Evolutionary conservation across 2,329 filamentous ascomycete species (phyloP).

Genomic region (Aspergillus carbonarius): DNA sequence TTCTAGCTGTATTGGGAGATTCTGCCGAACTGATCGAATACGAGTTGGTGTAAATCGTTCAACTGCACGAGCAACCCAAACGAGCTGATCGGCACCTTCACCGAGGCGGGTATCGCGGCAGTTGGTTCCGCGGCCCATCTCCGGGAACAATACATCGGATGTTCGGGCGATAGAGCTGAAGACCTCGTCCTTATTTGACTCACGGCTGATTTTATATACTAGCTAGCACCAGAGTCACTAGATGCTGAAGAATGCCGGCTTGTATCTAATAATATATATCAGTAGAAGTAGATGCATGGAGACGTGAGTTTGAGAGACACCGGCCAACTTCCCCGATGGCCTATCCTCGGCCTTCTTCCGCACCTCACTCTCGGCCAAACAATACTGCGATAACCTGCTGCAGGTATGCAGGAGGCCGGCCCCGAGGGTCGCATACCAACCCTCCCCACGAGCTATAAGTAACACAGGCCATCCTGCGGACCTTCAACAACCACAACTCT

Average conservation of each 20-base stretch:
- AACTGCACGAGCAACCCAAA: not conserved
- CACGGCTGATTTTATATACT: too few species aligned
- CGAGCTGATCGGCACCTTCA: not conserved
- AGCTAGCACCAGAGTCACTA: too few species aligned
- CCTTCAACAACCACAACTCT: not conserved
- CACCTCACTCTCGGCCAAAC: not conserved
- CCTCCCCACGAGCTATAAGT: conserved; percentile 2
- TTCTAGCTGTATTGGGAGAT: too few species aligned
- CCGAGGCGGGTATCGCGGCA: not conserved
- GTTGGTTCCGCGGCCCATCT: too few species aligned
- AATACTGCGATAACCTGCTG: not conserved
- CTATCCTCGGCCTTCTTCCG: not conserved
- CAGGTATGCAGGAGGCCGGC: not conserved
- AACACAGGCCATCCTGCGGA: not conserved
- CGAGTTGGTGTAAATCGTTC: not conserved
- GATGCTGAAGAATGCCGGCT: not conserved
- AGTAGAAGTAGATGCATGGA: not conserved
- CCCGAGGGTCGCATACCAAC: not conserved
- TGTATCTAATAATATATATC: not conserved
- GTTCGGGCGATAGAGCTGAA: too few species aligned
- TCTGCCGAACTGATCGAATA: not conserved
- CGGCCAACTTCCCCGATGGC: not conserved
- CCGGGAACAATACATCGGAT: too few species aligned
- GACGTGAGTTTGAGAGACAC: not conserved
- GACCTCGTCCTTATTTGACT: too few species aligned